Evolutionary conservation across 176 grass and related monocot genomes (phyloP).

Genomic region (Alloteropsis semialata): DNA sequence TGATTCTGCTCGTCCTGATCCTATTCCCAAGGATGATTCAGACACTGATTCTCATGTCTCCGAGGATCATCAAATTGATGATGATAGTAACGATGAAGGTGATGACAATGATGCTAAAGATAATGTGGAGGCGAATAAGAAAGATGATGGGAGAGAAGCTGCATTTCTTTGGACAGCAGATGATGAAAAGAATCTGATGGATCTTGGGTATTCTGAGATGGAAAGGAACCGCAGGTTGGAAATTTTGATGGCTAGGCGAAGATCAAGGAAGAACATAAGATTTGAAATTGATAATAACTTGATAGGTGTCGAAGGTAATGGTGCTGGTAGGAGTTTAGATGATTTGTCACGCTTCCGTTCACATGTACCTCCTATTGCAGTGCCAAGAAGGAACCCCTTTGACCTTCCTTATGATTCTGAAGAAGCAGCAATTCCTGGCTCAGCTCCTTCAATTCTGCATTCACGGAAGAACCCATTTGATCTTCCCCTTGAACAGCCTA

Average conservation of each 20-base stretch:
- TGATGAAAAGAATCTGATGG: constrained; percentile 92
- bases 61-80: constrained; percentile 52
- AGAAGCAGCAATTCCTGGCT: constrained; percentile 65
- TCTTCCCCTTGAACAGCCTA: constrained; percentile 51
- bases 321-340: constrained; percentile 33
- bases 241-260: constrained; percentile 75
- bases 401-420: constrained; percentile 65
- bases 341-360: constrained; percentile 52
- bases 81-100: constrained; percentile 60
- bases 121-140: constrained; percentile 53
- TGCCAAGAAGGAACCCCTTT: constrained; percentile 72
- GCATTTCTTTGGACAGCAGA: constrained; percentile 87
- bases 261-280: constrained; percentile 78
- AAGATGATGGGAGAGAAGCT: constrained; percentile 49
- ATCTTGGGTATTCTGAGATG: constrained; percentile 89
- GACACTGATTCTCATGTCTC: constrained; percentile 58
- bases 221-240: constrained; percentile 96
- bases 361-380: constrained; percentile 60
- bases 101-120: constrained; percentile 44
- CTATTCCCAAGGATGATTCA: constrained; percentile 40
- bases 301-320: constrained; percentile 38
- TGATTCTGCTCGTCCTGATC: constrained; percentile 29
- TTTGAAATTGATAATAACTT: constrained; percentile 59
- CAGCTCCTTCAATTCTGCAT: constrained; percentile 81
- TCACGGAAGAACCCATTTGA: constrained; percentile 77